Conservation (phyloP, 805 yeast genomes). For the Suhomyces vadensis region DNA sequence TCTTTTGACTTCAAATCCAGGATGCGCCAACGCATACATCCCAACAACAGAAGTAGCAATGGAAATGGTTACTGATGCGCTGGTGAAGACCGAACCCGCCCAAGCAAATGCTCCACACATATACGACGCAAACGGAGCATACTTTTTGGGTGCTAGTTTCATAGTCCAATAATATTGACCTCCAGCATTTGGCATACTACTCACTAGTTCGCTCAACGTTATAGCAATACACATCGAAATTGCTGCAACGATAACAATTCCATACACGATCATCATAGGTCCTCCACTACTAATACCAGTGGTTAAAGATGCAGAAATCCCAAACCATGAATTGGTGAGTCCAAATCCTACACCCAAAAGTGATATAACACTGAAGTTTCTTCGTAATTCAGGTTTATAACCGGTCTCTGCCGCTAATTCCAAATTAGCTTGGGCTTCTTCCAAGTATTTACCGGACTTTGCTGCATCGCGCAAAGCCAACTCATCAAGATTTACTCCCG, state of each 20-base stretch:
- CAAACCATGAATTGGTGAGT: slow-evolving; percentile 62
- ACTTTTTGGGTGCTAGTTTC: slow-evolving; percentile 51
- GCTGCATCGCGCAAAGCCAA: slow-evolving; percentile 6
- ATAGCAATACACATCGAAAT: slow-evolving; percentile 50
- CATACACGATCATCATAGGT: slow-evolving; percentile 57
- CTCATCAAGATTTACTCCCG: slow-evolving; percentile 7
- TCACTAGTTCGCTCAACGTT: slow-evolving; percentile 53
- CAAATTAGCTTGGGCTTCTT: slow-evolving; percentile 25
- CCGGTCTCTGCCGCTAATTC: slow-evolving; percentile 31
- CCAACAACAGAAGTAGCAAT: slow-evolving; percentile 55
- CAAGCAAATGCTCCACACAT: slow-evolving; percentile 64
- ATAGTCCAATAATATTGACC: slow-evolving; percentile 63
- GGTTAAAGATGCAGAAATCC: slow-evolving; percentile 55
- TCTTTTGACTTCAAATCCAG: slow-evolving; percentile 39
- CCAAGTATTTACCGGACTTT: slow-evolving; percentile 12
- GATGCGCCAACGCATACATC: slow-evolving; percentile 42
- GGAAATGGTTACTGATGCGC: slow-evolving; percentile 59
- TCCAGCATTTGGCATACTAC: slow-evolving; percentile 57
- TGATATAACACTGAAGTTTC: slow-evolving; percentile 44
- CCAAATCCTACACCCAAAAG: slow-evolving; percentile 62
- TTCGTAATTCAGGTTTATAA: slow-evolving; percentile 25
- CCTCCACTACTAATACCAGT: slow-evolving; percentile 61
- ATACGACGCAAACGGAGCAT: slow-evolving; percentile 52
- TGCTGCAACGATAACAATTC: slow-evolving; percentile 51
- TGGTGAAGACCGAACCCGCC: slow-evolving; percentile 62